Conservation (phyloP, 768 basidiomycete genomes). For the Lactarius deliciosus region DNA sequence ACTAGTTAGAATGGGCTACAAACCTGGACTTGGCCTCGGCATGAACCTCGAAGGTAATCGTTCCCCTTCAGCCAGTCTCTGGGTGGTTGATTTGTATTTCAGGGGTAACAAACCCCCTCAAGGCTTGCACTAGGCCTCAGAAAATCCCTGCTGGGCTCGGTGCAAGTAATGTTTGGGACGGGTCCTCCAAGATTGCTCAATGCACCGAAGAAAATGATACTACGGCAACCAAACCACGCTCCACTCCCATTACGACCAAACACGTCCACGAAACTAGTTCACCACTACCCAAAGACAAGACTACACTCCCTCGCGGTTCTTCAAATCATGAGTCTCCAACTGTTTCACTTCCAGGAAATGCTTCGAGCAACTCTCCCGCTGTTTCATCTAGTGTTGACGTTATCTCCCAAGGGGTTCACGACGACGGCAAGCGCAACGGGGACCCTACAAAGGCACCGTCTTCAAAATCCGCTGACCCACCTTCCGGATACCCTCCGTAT, state of each 20-base stretch:
- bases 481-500: not conserved
- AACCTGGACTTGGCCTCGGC: slow-evolving; percentile 28
- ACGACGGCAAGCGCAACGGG: not conserved
- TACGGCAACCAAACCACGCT: not conserved
- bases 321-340: not conserved
- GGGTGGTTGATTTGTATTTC: slow-evolving; percentile 24
- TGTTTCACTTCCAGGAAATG: not conserved
- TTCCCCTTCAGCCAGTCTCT: slow-evolving; percentile 14
- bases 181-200: slow-evolving; percentile 1
- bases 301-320: no score
- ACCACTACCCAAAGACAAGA: not conserved
- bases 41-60: slow-evolving; percentile 28
- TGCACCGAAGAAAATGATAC: not conserved
- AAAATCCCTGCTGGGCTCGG: slow-evolving; percentile 12
- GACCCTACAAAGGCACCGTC: not conserved
- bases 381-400: not conserved
- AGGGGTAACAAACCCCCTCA: slow-evolving; percentile 25
- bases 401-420: not conserved
- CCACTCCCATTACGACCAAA: not conserved
- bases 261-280: not conserved
- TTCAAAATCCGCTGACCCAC: not conserved
- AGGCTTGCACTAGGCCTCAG: slow-evolving; percentile 5
- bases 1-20: slow-evolving; percentile 28
- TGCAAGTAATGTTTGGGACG: not conserved
- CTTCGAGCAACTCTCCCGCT: not conserved